Evolutionary conservation across 768 basidiomycete species (phyloP).

Genomic region (Calocybe indica): DNA sequence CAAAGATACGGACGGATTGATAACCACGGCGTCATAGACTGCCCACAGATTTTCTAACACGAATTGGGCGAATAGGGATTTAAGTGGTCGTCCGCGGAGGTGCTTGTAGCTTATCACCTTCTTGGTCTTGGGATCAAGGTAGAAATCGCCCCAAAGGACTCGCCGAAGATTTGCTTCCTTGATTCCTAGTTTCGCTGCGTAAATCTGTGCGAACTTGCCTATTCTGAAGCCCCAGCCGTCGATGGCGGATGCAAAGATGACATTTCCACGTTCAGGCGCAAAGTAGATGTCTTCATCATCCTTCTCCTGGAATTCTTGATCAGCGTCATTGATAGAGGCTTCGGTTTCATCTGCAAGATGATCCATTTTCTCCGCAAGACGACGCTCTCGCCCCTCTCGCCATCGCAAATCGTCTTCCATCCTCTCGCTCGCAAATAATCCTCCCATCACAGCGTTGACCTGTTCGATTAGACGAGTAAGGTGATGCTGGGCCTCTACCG

Average conservation of each 20-base stretch:
- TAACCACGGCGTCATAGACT: constrained; percentile 84
- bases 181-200: constrained; percentile 85
- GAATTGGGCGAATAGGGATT: constrained; percentile 96
- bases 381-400: constrained; percentile 85
- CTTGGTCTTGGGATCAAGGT: constrained; percentile 94
- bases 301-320: constrained; percentile 83
- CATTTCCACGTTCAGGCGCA: constrained; percentile 91
- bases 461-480: constrained; percentile 91
- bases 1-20: constrained; percentile 72
- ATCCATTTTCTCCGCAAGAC: constrained; percentile 73
- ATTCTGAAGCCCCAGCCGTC: constrained; percentile 98
- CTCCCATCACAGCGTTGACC: constrained; percentile 97
- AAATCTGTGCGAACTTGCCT: constrained; percentile 89
- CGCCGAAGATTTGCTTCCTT: constrained; percentile 80
- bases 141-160: constrained; percentile 97
- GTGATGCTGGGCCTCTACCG: constrained; percentile 91
- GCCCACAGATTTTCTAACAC: constrained; percentile 97
- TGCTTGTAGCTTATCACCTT: constrained; percentile 88
- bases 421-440: constrained; percentile 89
- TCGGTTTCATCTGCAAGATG: constrained; percentile 60
- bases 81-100: constrained; percentile 78
- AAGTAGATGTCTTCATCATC: constrained; percentile 99
- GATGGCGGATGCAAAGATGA: constrained; percentile 92
- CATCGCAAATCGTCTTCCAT: constrained; percentile 97
- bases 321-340: constrained; percentile 48